Evolutionary conservation across 164 flowering plant species (phyloP).

Genomic region (Pachysandra terminalis): DNA sequence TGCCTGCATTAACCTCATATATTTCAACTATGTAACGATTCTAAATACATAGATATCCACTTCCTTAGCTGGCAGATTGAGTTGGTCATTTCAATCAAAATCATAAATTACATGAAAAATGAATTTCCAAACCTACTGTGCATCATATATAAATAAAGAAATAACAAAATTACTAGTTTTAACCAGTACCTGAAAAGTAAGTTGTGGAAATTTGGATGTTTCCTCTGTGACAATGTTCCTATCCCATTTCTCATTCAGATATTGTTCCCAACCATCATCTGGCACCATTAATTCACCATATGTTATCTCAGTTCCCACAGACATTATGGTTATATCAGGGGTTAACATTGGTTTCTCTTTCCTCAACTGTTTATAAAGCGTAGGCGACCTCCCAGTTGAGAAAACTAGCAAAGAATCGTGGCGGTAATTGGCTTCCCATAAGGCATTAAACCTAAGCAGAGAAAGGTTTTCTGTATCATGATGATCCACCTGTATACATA

Average conservation of each 20-base stretch:
- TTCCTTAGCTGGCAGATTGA: background rate
- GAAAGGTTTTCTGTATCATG: constrained; percentile 83
- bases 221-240: constrained; percentile 68
- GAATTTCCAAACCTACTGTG: background rate
- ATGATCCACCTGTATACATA: constrained; percentile 82
- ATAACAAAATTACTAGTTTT: background rate
- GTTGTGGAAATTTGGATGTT: constrained; percentile 72
- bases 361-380: constrained; percentile 83
- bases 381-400: constrained; percentile 94
- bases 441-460: constrained; percentile 80
- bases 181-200: constrained; percentile 66
- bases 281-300: constrained; percentile 87
- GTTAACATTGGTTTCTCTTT: constrained; percentile 94
- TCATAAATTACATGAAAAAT: background rate
- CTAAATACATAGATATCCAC: background rate
- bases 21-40: constrained; percentile 5
- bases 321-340: constrained; percentile 95
- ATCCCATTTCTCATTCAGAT: constrained; percentile 83
- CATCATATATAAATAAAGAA: background rate
- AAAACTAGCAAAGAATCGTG: constrained; percentile 85
- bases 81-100: background rate
- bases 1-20: constrained; percentile 47
- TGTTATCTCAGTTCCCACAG: constrained; percentile 97
- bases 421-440: constrained; percentile 88
- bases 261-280: constrained; percentile 81